Percentiles rank a stretch among this genome's conserved stretches.
Evolutionary conservation across 257 asterid genomes (phyloP).

Genomic region (Solanum clarkiae): DNA sequence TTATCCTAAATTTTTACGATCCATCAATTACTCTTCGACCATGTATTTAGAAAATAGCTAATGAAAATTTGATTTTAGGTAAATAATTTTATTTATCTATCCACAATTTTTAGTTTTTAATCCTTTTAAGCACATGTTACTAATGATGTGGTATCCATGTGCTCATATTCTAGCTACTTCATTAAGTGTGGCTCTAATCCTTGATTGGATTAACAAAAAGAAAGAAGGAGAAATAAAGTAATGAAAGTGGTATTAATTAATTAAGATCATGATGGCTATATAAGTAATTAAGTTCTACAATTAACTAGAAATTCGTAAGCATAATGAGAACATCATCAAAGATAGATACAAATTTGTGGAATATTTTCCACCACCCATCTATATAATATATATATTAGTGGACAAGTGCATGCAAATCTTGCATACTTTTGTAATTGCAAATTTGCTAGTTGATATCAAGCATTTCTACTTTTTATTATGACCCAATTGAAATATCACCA

Average conservation of each 20-base stretch:
- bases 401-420: neutral
- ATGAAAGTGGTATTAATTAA: neutral
- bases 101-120: neutral
- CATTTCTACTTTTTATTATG: neutral
- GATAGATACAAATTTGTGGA: neutral
- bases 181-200: neutral
- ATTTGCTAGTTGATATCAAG: neutral
- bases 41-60: neutral
- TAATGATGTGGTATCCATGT: neutral
- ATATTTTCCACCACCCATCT: neutral
- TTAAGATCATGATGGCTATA: neutral
- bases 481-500: neutral
- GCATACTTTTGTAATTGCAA: neutral
- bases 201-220: neutral
- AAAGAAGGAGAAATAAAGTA: neutral
- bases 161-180: neutral
- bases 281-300: neutral
- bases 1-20: neutral
- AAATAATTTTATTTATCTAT: neutral
- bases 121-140: neutral
- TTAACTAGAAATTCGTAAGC: neutral
- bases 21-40: neutral
- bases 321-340: neutral
- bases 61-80: neutral
- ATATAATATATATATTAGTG: neutral